These are phyloP conservation scores for Ajuga chamaepitys DNA, from an alignment of 257 asterid genomes.

Conservation along the genomic window DNA sequence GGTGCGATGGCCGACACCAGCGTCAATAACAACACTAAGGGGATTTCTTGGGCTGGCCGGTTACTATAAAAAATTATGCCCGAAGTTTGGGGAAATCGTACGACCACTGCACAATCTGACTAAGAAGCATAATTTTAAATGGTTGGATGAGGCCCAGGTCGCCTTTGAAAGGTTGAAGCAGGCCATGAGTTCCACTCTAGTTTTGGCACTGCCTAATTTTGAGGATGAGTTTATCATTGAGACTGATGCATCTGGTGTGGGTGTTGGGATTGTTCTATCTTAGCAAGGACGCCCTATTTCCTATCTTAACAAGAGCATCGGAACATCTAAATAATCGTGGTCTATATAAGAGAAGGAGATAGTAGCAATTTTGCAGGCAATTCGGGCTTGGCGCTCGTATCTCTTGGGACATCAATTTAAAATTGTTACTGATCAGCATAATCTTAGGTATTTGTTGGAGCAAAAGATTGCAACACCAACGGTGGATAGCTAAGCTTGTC, in stretches of 20 bases:
- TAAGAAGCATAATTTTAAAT: too few species aligned
- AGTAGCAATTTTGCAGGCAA: too few species aligned
- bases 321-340: background rate
- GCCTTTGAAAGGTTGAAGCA: background rate
- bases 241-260: too few species aligned
- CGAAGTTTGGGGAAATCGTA: background rate
- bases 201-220: background rate
- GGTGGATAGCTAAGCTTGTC: too few species aligned
- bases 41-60: background rate
- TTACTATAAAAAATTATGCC: too few species aligned
- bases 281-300: background rate
- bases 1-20: too few species aligned
- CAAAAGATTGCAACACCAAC: background rate
- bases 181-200: background rate
- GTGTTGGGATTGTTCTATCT: too few species aligned
- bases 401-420: background rate
- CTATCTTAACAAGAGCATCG: background rate
- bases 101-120: background rate
- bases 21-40: too few species aligned
- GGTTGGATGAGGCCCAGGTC: background rate
- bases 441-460: background rate
- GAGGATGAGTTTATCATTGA: too few species aligned
- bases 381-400: too few species aligned
- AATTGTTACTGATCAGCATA: background rate
- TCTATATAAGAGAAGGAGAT: background rate